phyloP scores from a whole-genome alignment of 306 rosid genomes.

The Prunus fruticosa region DNA sequence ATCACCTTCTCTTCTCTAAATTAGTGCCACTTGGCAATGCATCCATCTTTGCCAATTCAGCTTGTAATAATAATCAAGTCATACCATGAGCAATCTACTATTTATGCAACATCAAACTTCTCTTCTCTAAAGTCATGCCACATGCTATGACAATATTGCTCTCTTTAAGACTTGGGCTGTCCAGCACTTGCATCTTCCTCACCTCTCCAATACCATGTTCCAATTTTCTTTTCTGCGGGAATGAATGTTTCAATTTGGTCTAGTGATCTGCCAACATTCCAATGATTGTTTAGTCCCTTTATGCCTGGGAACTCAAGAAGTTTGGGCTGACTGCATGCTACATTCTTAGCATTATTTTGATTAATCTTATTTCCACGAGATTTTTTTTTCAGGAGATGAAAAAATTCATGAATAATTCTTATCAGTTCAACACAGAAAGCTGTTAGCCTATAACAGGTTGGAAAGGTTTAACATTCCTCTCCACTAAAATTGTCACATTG shows the following conservation, averaged over 20 bases:
- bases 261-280: conserved; percentile 1
- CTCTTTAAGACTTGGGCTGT: not conserved
- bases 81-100: not conserved
- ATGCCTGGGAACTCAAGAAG: not conserved
- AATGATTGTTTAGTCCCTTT: not conserved
- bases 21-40: not conserved
- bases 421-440: not conserved
- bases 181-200: not conserved
- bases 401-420: not conserved
- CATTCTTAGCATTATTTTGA: not conserved
- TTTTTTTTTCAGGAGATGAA: not conserved
- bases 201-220: too few relatives aligned
- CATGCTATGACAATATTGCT: not conserved
- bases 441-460: not conserved
- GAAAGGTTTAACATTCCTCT: not conserved
- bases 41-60: not conserved
- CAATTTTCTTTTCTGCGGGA: not conserved
- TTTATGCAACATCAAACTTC: not conserved
- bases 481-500: not conserved
- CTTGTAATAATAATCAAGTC: not conserved
- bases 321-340: not conserved
- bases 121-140: not conserved
- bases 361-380: not conserved
- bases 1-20: not conserved
- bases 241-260: not conserved